Conservation (phyloP, 257 asterid genomes). For the Linaria vulgaris region DNA sequence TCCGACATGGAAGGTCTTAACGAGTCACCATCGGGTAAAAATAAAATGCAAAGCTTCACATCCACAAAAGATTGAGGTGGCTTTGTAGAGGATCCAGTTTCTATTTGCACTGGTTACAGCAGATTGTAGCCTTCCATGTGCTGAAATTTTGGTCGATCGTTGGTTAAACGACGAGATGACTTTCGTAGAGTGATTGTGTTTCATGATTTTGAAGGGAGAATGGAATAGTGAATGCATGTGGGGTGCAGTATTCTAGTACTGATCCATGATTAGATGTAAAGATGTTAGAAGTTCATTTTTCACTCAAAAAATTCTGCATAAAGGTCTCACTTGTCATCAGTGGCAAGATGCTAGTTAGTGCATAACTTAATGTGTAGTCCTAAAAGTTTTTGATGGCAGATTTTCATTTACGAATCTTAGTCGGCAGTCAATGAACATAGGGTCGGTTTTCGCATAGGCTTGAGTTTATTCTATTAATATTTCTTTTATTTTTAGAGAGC, state of each 20-base stretch:
- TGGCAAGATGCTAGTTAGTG: too few species aligned
- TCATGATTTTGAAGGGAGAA: neutral
- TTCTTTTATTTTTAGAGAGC: too few species aligned
- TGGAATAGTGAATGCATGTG: neutral
- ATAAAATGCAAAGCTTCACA: neutral
- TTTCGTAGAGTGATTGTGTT: neutral
- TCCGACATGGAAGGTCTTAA: constrained; percentile 26
- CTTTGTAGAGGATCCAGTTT: too few species aligned
- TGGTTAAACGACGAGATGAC: neutral
- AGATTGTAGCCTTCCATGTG: neutral
- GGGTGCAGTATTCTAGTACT: neutral
- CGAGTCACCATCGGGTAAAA: constrained; percentile 25
- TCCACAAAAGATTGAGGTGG: neutral
- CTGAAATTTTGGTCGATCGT: neutral
- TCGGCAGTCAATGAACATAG: too few species aligned
- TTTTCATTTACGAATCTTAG: too few species aligned
- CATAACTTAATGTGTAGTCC: too few species aligned
- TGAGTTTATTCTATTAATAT: too few species aligned
- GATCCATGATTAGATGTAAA: constrained; percentile 2
- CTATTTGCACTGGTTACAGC: neutral
- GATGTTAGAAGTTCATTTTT: neutral
- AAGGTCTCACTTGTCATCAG: neutral
- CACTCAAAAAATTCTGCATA: too few species aligned
- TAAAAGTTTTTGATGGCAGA: too few species aligned
- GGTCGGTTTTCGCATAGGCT: too few species aligned